Evolutionary conservation across 306 rosid genomes (phyloP).

Genomic region (Arachis hypogaea): DNA sequence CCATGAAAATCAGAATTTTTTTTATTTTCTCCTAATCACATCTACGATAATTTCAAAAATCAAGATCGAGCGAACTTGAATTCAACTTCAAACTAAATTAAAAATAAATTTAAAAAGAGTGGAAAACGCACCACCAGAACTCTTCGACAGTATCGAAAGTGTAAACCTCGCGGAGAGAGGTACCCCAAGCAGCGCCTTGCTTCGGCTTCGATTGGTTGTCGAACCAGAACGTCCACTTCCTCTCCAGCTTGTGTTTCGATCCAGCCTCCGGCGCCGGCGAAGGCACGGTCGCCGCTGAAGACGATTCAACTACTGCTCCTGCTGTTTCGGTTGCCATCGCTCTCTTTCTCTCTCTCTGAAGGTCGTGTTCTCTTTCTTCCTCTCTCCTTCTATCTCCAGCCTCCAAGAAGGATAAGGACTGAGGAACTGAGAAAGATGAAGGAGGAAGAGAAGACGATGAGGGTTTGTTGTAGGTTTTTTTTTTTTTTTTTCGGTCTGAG

Average conservation of each 20-base stretch:
- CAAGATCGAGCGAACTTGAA: constrained; percentile 8
- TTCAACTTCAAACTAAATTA: neutral
- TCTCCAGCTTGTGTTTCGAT: constrained; percentile 65
- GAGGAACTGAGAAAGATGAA: neutral
- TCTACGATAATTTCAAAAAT: constrained; percentile 3
- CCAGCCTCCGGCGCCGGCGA: constrained; percentile 10
- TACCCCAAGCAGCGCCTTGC: constrained; percentile 94
- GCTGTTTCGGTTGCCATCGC: constrained; percentile 72
- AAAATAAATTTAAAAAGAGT: neutral
- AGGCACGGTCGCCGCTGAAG: constrained; percentile 26
- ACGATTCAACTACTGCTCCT: constrained; percentile 43
- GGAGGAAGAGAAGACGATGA: neutral
- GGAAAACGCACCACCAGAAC: constrained; percentile 72
- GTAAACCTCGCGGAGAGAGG: constrained; percentile 73
- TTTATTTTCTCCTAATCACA: neutral
- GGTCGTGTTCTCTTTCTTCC: neutral
- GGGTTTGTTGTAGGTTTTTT: neutral
- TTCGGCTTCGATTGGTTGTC: constrained; percentile 85
- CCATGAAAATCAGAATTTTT: neutral
- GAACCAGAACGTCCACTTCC: constrained; percentile 95
- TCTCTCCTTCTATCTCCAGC: neutral
- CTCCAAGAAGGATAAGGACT: neutral
- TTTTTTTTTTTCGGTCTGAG: no score
- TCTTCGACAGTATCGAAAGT: constrained; percentile 90
- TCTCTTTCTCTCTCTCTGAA: neutral